phyloP scores from a whole-genome alignment of 805 yeast species.

The Wickerhamomyces silvicola region DNA sequence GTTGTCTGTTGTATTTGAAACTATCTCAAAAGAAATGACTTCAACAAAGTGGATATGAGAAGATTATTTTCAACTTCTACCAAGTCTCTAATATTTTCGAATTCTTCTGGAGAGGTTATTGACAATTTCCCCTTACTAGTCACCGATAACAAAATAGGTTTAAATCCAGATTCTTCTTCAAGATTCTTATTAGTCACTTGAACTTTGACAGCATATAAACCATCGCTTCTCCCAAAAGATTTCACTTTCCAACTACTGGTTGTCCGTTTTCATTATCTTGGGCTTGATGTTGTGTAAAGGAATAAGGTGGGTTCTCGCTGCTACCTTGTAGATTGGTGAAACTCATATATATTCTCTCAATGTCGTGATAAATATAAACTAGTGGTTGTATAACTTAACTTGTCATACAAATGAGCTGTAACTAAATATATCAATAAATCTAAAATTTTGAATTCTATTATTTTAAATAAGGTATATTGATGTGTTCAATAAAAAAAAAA shows the following conservation, averaged over 20 bases:
- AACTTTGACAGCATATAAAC: constrained; percentile 16
- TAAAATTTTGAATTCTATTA: too few relatives aligned
- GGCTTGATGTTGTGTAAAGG: too few relatives aligned
- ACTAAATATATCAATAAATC: too few relatives aligned
- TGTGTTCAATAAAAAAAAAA: constrained; percentile 4
- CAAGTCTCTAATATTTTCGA: constrained; percentile 14
- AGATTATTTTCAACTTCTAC: constrained; percentile 7
- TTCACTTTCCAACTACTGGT: constrained; percentile 18
- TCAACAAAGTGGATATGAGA: constrained; percentile 12
- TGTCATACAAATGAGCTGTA: too few relatives aligned
- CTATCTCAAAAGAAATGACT: constrained; percentile 6
- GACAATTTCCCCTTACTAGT: constrained; percentile 11
- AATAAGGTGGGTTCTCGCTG: too few relatives aligned
- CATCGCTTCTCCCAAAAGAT: constrained; percentile 22
- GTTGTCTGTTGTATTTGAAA: constrained; percentile 1
- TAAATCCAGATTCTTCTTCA: constrained; percentile 6
- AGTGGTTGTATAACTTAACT: too few relatives aligned
- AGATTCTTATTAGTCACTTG: constrained; percentile 7
- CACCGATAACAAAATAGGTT: constrained; percentile 14
- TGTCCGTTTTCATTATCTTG: background rate
- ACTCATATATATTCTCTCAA: too few relatives aligned
- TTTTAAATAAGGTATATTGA: background rate
- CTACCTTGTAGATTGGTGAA: too few relatives aligned
- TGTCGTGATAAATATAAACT: too few relatives aligned
- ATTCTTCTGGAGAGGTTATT: constrained; percentile 12